These are phyloP conservation scores for Fraxinus americana DNA, from an alignment of 257 asterid genomes.

Conservation along the genomic window DNA sequence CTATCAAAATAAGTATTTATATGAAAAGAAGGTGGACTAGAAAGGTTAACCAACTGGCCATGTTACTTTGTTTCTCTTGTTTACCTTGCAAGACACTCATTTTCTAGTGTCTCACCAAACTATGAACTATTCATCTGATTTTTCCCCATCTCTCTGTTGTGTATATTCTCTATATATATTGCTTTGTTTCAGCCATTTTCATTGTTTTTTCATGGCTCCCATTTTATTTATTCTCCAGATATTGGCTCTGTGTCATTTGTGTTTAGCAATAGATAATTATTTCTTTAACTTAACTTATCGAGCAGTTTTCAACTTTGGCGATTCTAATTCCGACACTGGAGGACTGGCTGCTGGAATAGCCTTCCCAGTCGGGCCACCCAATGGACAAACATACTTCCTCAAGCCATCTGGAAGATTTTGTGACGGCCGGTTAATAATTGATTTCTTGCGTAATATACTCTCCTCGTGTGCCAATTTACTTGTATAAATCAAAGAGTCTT, in stretches of 20 bases:
- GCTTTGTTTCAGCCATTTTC: background rate
- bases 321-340: slow-evolving; percentile 46
- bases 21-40: too few species aligned
- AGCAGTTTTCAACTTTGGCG: slow-evolving; percentile 38
- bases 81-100: background rate
- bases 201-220: slow-evolving; percentile 8
- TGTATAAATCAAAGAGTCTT: background rate
- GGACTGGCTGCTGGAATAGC: slow-evolving; percentile 39
- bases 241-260: background rate
- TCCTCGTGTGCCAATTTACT: too few species aligned
- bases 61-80: background rate
- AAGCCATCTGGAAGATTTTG: slow-evolving; percentile 41
- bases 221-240: slow-evolving; percentile 17
- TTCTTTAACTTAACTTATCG: slow-evolving; percentile 8
- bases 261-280: background rate
- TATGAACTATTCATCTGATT: background rate
- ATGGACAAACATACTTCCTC: slow-evolving; percentile 44
- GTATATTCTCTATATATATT: background rate
- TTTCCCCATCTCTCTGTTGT: background rate
- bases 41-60: background rate
- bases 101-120: background rate
- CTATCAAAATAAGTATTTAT: too few species aligned
- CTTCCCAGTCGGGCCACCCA: slow-evolving; percentile 24
- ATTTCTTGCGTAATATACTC: slow-evolving; percentile 37
- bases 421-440: slow-evolving; percentile 45